Base-by-base conservation (phyloP, 257 asterid species). In the Gentiana macrophylla region DNA sequence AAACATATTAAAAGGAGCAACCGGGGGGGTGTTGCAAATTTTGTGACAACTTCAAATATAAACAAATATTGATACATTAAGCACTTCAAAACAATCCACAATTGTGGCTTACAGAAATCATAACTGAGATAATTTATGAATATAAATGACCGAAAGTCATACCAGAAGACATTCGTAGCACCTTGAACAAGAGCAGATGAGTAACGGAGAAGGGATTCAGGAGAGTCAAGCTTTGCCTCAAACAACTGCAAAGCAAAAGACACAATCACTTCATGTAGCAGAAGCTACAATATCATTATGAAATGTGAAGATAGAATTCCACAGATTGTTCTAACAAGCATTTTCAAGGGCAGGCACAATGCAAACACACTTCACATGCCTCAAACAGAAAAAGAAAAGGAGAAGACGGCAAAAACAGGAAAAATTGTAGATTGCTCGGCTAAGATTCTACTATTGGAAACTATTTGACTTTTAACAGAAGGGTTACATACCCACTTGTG, bases 151-250 rank as follows among this genome's bases (percentile, higher is more conserved):
- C 44, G 48, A 35, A 71, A 64, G 55, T 69, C 88, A 70, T 85
- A 92, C 98, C 98, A 92, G 80, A 92, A 92, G 62, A 92, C 95
- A 78, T 75, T 85, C 70, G 84, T 78, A 72, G 97, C 93, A 69
- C 97, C 98, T 78, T 88, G 93, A 58, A 88, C 85, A 60, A 92
- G 95, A 72, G 98, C 98, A 56, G 86, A 80, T 12, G 95, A 88
- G 68, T 74, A 88, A 11, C 98, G 97, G 37, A 83, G 87, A 52
- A 85, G 86, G 65, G 74, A 83, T 68, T 83, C 97, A 24, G 84
- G 81, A 68, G 72, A 80, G 64, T 85, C 95, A 56, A 85, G 84
- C 57, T 85, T 80, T 70, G 77, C 80, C 78, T 88, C 95, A 62
- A 92, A 92, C 58, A 88, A 72, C 98, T 88, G 81, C 73, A 79